Conservation (phyloP, 768 basidiomycete genomes). For the Termitomyces bulborhizus region DNA sequence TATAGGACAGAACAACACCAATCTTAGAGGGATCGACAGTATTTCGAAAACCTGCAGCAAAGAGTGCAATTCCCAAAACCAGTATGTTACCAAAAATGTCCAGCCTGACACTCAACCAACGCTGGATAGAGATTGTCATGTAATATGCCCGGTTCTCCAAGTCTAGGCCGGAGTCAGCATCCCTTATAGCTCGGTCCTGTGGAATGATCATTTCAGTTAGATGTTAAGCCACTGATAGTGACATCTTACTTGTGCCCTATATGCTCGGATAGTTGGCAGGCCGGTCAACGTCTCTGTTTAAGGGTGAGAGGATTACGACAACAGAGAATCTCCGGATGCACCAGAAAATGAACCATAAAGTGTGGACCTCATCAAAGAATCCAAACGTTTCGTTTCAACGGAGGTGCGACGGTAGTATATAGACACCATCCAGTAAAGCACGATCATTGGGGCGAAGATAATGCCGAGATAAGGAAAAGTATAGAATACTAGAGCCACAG, state of each 20-base stretch:
- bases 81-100: conserved; percentile 62
- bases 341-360: conserved; percentile 56
- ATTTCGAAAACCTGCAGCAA: conserved; percentile 57
- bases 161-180: conserved; percentile 49
- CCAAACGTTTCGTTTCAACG: conserved; percentile 58
- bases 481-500: conserved; percentile 56
- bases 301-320: neutral
- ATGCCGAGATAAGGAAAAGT: conserved; percentile 63
- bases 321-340: conserved; percentile 14
- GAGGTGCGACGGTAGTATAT: conserved; percentile 57
- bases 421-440: conserved; percentile 47
- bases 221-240: neutral
- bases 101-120: conserved; percentile 57
- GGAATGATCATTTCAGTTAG: neutral
- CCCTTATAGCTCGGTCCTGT: conserved; percentile 40
- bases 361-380: conserved; percentile 55
- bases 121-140: conserved; percentile 58
- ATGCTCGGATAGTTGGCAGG: conserved; percentile 56
- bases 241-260: conserved; percentile 39
- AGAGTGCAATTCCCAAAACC: conserved; percentile 63
- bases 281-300: conserved; percentile 53
- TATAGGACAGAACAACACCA: conserved; percentile 50
- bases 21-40: conserved; percentile 41
- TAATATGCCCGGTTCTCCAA: conserved; percentile 57
- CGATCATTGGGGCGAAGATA: conserved; percentile 46